Evolutionary conservation across 139 green algal genomes (phyloP).

Genomic region (Prasinococcaceae sp.): DNA sequence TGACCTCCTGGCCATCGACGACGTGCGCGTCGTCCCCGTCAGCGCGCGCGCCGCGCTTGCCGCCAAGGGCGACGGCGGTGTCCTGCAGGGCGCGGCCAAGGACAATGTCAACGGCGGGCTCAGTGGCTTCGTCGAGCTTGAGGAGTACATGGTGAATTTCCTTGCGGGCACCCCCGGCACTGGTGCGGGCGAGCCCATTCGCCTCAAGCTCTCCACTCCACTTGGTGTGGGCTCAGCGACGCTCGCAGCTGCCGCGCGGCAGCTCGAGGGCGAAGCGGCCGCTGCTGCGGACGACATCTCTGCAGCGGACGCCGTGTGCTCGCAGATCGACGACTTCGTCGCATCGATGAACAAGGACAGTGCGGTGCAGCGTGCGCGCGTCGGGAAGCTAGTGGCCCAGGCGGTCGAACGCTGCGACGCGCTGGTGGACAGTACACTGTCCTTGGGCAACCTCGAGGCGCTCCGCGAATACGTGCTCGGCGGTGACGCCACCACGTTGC

Average conservation of each 20-base stretch:
- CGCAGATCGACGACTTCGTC: constrained; percentile 53
- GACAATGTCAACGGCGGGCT: neutral
- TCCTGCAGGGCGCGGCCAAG: constrained; percentile 5
- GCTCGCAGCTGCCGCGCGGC: constrained; percentile 36
- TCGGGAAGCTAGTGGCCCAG: constrained; percentile 25
- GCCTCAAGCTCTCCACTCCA: constrained; percentile 87
- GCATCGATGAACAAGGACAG: constrained; percentile 62
- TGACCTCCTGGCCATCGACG: constrained; percentile 39
- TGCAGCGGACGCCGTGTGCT: constrained; percentile 35
- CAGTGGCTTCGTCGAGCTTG: constrained; percentile 21
- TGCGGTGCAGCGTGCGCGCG: constrained; percentile 35
- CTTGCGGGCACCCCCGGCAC: constrained; percentile 32
- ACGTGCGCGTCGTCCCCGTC: constrained; percentile 45
- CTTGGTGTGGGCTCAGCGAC: constrained; percentile 72
- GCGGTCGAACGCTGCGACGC: constrained; percentile 18
- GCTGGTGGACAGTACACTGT: constrained; percentile 21
- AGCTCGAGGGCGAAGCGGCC: constrained; percentile 35
- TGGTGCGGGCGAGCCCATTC: constrained; percentile 57
- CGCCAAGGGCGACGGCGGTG: constrained; percentile 32
- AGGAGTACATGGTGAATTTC: constrained; percentile 56
- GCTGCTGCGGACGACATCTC: constrained; percentile 28
- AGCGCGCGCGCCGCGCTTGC: constrained; percentile 33
- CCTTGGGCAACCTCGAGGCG: constrained; percentile 8
- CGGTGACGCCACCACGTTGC: neutral
- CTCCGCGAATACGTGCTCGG: constrained; percentile 15